Conservation (phyloP, 495 filamentous ascomycete genomes). For the Astrothelium subdiscretum region DNA sequence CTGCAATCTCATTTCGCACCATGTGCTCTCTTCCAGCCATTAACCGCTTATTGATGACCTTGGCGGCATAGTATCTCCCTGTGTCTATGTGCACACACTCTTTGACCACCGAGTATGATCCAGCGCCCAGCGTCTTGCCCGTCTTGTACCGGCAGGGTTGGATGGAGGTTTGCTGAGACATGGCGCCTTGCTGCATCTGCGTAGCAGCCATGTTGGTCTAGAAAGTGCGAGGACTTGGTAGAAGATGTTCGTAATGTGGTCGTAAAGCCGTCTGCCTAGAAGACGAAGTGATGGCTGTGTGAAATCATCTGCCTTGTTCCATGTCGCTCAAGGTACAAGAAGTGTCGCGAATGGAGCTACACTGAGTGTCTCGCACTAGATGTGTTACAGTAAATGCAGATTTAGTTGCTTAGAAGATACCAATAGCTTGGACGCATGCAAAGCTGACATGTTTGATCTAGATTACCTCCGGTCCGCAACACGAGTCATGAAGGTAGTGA, state of each 20-base stretch:
- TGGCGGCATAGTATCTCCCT: conserved; percentile 94
- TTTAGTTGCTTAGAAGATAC: not conserved
- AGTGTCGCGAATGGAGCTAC: not conserved
- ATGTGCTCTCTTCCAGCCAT: conserved; percentile 98
- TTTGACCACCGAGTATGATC: conserved; percentile 98
- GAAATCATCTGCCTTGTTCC: not conserved
- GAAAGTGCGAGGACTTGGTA: not conserved
- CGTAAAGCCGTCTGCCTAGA: not conserved
- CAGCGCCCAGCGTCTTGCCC: conserved; percentile 90
- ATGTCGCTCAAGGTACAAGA: not conserved
- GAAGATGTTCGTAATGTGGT: not conserved
- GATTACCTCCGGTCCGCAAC: too few relatives aligned
- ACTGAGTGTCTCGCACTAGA: not conserved
- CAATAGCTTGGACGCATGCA: not conserved
- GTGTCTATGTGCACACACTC: conserved; percentile 99
- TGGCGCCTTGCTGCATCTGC: not conserved
- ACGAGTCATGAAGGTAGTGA: not conserved
- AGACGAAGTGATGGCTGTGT: not conserved
- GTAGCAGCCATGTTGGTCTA: not conserved
- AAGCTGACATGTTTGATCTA: not conserved
- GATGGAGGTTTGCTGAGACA: conserved; percentile 19
- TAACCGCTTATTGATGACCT: conserved; percentile 96
- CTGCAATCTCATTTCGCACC: conserved; percentile 98
- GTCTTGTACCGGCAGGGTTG: conserved; percentile 92
- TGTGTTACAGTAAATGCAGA: not conserved